These are phyloP conservation scores for Carex pumila DNA, from an alignment of 176 grass and related monocot genomes.

Conservation along the genomic window DNA sequence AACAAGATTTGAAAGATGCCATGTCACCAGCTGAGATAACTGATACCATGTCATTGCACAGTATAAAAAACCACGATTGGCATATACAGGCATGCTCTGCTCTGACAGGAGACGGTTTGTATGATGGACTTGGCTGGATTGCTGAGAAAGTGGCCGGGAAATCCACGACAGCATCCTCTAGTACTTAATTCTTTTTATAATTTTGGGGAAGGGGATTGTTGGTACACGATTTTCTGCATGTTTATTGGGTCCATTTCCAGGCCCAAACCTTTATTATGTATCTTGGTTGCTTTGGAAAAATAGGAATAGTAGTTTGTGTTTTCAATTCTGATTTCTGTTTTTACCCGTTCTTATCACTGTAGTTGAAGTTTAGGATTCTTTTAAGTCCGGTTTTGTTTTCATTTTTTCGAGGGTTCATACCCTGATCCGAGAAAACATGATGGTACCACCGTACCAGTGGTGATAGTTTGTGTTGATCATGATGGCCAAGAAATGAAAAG, in stretches of 20 bases:
- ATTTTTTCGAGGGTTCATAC: neutral
- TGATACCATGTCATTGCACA: constrained; percentile 84
- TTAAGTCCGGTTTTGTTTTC: neutral
- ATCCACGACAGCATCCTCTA: constrained; percentile 23
- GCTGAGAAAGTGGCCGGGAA: constrained; percentile 76
- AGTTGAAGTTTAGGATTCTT: neutral
- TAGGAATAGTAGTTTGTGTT: neutral
- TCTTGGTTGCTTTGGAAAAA: neutral
- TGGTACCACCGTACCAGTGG: neutral
- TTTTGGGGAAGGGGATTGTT: neutral
- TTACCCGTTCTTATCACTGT: neutral
- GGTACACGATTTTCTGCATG: neutral
- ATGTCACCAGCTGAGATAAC: constrained; percentile 91
- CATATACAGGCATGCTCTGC: constrained; percentile 91
- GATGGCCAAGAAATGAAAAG: neutral
- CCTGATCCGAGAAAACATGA: neutral
- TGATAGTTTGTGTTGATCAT: neutral
- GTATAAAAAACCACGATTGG: constrained; percentile 93
- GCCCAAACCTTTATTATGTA: neutral
- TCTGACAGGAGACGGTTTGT: constrained; percentile 71
- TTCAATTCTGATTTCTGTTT: neutral
- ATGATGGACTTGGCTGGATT: constrained; percentile 87
- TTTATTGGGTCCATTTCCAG: neutral
- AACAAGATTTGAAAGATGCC: constrained; percentile 93
- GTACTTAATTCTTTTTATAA: neutral